Evolutionary conservation across 352 stramenopile genomes (phyloP), one percentile per base, ranked within the genome.

Genomic region (Phytophthora sansomeana): DNA sequence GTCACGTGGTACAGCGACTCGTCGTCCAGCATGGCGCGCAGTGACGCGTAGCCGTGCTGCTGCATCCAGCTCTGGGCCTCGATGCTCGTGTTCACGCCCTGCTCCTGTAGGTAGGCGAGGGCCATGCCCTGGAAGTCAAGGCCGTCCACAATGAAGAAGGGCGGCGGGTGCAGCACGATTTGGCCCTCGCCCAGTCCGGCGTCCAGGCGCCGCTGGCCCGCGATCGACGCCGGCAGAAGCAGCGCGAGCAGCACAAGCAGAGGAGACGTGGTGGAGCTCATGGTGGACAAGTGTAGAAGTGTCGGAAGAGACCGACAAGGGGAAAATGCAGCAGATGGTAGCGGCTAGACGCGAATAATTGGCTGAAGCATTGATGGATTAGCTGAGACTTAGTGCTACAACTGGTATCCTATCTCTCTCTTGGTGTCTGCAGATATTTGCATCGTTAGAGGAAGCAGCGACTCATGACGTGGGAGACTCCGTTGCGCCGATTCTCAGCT

Each of bases 121-220:
- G 79, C 51, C 61, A 72, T 78, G 21, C 73, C 69, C 51, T 77
- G 73, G 53, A 76, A 77, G 54, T 74, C 66, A 44, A 78, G 58
- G 26, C 75, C 77, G 67, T 88, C 79, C 33, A 88, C 74, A 41
- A 85, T 63, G 72, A 80, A 88, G 65, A 85, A 85, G 10, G 79
- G 79, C 46, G 76, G 48, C 7, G 79, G 79, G 10, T 79, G 65
- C 13, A 72, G 61, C 46, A 88, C 55, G 42, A 80, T 58, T 19
- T 88, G 79, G n/a, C 80, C 74, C 58, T 83, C 79, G 30, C 65
- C 69, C 35, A 78, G 46, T n/a, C 57, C 64, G 11, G 46, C 42
- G 16, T 73, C 52, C 30, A 72, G 33, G 14, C 47, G 62, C 3
- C 67, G 62, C 14, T 66, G 49, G n/a, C 58, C 55, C 7, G 43